Evolutionary conservation across 495 filamentous ascomycete genomes (phyloP).

Genomic region (Talaromyces stipitatus): DNA sequence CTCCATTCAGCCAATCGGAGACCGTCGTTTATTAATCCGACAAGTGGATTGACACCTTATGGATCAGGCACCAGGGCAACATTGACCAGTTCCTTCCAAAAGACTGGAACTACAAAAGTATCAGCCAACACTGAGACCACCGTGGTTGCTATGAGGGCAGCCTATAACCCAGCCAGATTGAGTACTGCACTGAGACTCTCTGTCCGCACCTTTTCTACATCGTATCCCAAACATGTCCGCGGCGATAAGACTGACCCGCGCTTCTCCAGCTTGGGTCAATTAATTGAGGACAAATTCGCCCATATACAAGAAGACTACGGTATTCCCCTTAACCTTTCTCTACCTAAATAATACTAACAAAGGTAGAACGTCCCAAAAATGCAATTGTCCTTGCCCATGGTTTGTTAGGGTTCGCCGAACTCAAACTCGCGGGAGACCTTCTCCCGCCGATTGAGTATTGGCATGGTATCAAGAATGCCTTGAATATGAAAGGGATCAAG

Average conservation of each 20-base stretch:
- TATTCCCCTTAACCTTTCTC: constrained; percentile 19
- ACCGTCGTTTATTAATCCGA: background rate
- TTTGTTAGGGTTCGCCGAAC: constrained; percentile 81
- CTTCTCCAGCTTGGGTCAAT: constrained; percentile 51
- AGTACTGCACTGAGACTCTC: background rate
- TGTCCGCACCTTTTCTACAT: background rate
- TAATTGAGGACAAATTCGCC: constrained; percentile 75
- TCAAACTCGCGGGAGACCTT: constrained; percentile 60
- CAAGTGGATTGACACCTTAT: background rate
- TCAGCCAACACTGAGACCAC: too few relatives aligned
- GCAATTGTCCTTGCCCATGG: constrained; percentile 85
- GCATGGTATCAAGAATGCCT: constrained; percentile 78
- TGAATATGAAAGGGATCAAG: constrained; percentile 62
- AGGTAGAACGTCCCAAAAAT: constrained; percentile 52
- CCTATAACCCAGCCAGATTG: background rate
- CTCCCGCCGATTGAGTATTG: constrained; percentile 83
- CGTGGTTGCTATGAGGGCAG: background rate
- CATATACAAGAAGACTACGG: constrained; percentile 62
- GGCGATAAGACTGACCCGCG: constrained; percentile 42
- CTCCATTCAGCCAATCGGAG: background rate
- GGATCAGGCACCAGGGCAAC: background rate
- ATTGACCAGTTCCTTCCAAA: background rate
- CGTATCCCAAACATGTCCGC: background rate
- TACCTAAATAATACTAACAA: background rate
- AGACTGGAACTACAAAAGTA: too few relatives aligned